Evolutionary conservation across 306 rosid genomes (phyloP).

Genomic region (Casuarina cunninghamiana): DNA sequence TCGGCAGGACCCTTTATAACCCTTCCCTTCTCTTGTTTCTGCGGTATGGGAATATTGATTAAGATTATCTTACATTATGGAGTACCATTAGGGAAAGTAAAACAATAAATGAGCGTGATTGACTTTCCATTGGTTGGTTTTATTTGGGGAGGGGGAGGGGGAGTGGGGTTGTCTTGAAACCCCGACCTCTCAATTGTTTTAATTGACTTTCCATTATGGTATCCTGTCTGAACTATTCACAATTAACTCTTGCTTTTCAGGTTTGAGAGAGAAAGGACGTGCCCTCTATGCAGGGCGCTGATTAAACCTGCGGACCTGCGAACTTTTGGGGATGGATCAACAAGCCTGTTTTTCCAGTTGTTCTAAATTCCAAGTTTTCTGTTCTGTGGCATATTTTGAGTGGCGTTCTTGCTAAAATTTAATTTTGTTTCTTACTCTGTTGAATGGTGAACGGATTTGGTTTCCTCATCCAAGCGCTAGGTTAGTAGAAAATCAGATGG

Average conservation of each 20-base stretch:
- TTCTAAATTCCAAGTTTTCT: constrained; percentile 34
- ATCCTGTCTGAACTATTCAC: constrained; percentile 4
- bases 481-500: constrained; percentile 27
- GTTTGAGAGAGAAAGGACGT: constrained; percentile 94
- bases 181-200: too few relatives aligned
- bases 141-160: too few relatives aligned
- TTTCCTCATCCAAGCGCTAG: constrained; percentile 15
- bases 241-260: constrained; percentile 43
- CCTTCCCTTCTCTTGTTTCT: background rate
- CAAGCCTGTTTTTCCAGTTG: constrained; percentile 74
- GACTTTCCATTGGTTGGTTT: background rate
- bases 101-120: background rate
- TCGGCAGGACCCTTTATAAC: background rate
- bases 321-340: constrained; percentile 89
- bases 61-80: constrained; percentile 6
- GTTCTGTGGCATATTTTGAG: constrained; percentile 8
- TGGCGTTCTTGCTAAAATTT: constrained; percentile 27
- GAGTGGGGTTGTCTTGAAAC: too few relatives aligned
- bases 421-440: constrained; percentile 9
- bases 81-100: constrained; percentile 1
- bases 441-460: background rate
- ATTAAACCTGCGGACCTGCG: constrained; percentile 70
- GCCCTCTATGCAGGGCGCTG: constrained; percentile 86
- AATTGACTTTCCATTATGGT: background rate
- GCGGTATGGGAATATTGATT: background rate